Conservation (phyloP, 2,329 filamentous ascomycete genomes). For the Aspergillus sp. region DNA sequence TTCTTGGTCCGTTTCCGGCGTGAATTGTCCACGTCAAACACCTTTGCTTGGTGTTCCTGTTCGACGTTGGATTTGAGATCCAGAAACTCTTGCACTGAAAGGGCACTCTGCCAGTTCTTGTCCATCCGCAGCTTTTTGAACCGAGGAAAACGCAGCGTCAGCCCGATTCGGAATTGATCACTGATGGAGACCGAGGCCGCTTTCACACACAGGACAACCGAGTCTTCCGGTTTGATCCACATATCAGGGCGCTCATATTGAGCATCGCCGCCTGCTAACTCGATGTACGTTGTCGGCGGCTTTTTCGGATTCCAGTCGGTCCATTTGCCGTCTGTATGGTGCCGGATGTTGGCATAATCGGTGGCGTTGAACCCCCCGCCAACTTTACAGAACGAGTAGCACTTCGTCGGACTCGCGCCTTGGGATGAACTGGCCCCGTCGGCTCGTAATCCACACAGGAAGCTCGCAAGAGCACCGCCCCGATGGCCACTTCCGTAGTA, state of each 20-base stretch:
- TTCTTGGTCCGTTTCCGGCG: conserved; percentile 64
- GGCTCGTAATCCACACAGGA: conserved; percentile 81
- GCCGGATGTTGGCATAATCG: conserved; percentile 80
- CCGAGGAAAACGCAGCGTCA: conserved; percentile 86
- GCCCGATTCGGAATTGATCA: conserved; percentile 72
- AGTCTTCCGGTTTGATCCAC: conserved; percentile 90
- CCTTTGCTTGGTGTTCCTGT: conserved; percentile 67
- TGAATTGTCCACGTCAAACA: conserved; percentile 69
- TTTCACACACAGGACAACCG: conserved; percentile 84
- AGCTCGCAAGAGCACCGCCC: conserved; percentile 80
- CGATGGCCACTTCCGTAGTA: conserved; percentile 88
- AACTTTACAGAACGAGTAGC: conserved; percentile 94
- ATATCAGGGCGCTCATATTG: conserved; percentile 81
- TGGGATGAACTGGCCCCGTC: conserved; percentile 65
- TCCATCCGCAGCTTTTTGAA: conserved; percentile 82
- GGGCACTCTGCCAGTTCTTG: conserved; percentile 76
- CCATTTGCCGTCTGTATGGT: conserved; percentile 91
- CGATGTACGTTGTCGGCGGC: conserved; percentile 75
- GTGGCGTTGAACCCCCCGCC: conserved; percentile 86
- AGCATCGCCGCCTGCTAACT: conserved; percentile 73
- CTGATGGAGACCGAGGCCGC: conserved; percentile 74
- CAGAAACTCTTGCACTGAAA: conserved; percentile 76
- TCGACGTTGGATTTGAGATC: conserved; percentile 69
- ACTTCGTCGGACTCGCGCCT: conserved; percentile 66
- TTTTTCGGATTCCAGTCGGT: conserved; percentile 74